Conservation (phyloP, 1,284 basidiomycete species). For the Cutaneotrichosporon sp. region DNA sequence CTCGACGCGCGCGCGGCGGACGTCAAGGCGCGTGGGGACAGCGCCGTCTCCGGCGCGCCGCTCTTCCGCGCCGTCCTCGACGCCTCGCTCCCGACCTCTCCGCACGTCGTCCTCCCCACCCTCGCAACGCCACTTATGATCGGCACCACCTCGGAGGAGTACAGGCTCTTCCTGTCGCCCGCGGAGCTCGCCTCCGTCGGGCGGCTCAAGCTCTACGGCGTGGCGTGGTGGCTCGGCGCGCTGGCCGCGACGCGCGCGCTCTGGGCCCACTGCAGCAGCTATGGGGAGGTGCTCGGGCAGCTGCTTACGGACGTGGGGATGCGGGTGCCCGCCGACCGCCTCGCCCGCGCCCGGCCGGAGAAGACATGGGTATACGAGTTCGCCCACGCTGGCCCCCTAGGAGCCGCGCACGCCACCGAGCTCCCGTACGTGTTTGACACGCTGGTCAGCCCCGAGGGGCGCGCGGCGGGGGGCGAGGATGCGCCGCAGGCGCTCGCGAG, state of each 20-base stretch:
- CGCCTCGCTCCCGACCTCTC: neutral
- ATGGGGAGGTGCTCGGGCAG: slow-evolving; percentile 3
- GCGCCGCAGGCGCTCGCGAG: slow-evolving; percentile 5
- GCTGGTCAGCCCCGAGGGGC: neutral
- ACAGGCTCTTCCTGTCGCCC: slow-evolving; percentile 4
- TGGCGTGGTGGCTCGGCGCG: neutral
- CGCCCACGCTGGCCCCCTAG: neutral
- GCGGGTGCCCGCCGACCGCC: neutral
- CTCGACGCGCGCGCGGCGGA: neutral
- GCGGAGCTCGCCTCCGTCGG: neutral
- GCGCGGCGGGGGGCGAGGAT: neutral
- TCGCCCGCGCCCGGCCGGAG: neutral
- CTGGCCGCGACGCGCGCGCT: neutral
- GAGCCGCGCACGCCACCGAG: slow-evolving; percentile 10
- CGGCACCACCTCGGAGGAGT: slow-evolving; percentile 11
- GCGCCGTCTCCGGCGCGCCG: neutral
- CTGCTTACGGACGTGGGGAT: neutral
- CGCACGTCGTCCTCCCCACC: neutral
- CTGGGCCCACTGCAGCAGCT: neutral
- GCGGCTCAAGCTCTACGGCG: neutral
- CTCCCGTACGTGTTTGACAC: slow-evolving; percentile 2
- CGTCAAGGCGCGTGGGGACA: neutral
- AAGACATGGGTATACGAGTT: slow-evolving; percentile 12
- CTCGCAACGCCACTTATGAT: slow-evolving; percentile 2
- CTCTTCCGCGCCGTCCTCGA: neutral